Conservation (phyloP, 1,139 yeast genomes). For the Magnusiomyces paraingens region DNA sequence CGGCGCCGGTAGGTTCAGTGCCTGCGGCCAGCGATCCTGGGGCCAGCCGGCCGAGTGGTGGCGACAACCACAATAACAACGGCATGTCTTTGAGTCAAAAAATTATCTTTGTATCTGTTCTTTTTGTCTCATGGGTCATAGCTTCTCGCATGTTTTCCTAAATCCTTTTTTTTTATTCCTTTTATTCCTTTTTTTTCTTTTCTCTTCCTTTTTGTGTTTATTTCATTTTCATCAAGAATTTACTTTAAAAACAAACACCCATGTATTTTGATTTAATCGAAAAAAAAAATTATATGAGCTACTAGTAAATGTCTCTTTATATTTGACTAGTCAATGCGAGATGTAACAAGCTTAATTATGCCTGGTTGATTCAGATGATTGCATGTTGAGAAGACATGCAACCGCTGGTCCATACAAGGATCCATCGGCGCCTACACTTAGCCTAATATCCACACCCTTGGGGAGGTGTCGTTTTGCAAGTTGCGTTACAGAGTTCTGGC, state of each 20-base stretch:
- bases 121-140: constrained; percentile 14
- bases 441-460: constrained; percentile 19
- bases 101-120: constrained; percentile 7
- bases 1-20: not conserved
- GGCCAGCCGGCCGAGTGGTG: not conserved
- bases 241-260: no score
- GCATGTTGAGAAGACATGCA: constrained; percentile 20
- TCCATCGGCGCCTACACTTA: constrained; percentile 26
- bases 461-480: constrained; percentile 18
- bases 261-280: no score
- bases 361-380: no score
- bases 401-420: constrained; percentile 31
- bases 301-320: no score
- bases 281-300: no score
- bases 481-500: constrained; percentile 27
- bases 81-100: constrained; percentile 12
- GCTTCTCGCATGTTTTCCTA: constrained; percentile 11
- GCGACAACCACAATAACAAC: not conserved
- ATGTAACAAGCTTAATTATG: no score
- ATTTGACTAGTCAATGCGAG: no score
- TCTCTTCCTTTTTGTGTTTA: no score
- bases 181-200: no score
- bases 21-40: not conserved
- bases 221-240: no score
- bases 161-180: not conserved